Evolutionary conservation across 495 filamentous ascomycete species (phyloP), one percentile per base, ranked within the genome.

Genomic region (Annulohypoxylon moriforme): DNA sequence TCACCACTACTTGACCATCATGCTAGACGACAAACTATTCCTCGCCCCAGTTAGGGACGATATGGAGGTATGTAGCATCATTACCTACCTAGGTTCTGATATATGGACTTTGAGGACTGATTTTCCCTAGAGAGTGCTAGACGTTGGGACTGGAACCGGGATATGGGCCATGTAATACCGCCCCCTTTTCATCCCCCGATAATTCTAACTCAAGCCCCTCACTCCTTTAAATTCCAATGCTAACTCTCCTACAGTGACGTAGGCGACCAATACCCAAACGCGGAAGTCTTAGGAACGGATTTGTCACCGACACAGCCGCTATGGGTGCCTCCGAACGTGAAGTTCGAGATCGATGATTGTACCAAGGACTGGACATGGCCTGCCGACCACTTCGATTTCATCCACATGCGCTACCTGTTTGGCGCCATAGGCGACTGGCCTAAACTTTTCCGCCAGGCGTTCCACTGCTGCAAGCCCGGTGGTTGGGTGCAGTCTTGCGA

Each of bases 351-450:
- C 27, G 88, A 90, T 60, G 87, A 89, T 64, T 82, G 84, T 64
- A 85, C 87, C 53, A 69, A 78, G 18, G 74, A 76, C 11, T 91
- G 87, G 87, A 78, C 83, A 6, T 89, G 84, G 76, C 68, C 77
- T 7, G 71, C 76, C 4, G 78, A 86, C 55, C 70, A 77, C 52
- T 92, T 92, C 74, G 91, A 92, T 79, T 89, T 89, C 65, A 82
- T 92, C 55, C 89, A 92, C 78, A 81, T 87, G 8, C 86, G 90
- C 22, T 79, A 81, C 13, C 75, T 91, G 29, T 83, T 85, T 62
- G 87, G 86, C 33, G 83, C 82, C 22, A 82, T 92, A 46, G 69
- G 67, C 20, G 84, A 91, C 74, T 92, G 90, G 89, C 72, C 80
- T 3, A 78, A 64, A 13, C 82, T 83, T 1, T 58, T 76, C 31